phyloP scores from a whole-genome alignment of 1,139 yeast species.

The Lodderomyces beijingensis region DNA sequence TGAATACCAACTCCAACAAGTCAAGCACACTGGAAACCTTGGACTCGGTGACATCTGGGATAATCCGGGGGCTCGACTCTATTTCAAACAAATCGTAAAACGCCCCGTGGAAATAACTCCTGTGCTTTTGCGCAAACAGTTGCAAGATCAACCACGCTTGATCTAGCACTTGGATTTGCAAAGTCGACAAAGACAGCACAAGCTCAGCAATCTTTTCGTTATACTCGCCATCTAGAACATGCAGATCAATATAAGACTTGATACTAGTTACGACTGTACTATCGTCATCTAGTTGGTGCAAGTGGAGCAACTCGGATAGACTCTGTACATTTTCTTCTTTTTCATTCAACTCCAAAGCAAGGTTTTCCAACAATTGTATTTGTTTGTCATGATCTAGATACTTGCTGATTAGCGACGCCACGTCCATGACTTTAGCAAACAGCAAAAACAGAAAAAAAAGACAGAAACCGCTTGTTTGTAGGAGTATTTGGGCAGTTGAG shows the following conservation, averaged over 20 bases:
- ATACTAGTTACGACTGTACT: not conserved
- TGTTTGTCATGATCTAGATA: constrained; percentile 25
- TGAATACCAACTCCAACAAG: constrained; percentile 17
- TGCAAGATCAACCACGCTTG: constrained; percentile 11
- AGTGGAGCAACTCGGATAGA: constrained; percentile 33
- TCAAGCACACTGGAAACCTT: constrained; percentile 9
- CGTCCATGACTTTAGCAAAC: constrained; percentile 10
- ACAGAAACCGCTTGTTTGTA: no score
- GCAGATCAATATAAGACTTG: not conserved
- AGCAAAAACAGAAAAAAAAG: no score
- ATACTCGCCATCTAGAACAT: constrained; percentile 6
- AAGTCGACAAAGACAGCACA: constrained; percentile 17
- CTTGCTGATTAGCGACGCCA: constrained; percentile 25
- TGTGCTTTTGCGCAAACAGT: constrained; percentile 8
- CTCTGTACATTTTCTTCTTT: constrained; percentile 19
- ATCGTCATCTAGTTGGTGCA: constrained; percentile 17
- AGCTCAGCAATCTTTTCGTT: constrained; percentile 15
- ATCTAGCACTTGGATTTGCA: constrained; percentile 17
- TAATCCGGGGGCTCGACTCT: no score
- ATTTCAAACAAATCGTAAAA: constrained; percentile 4
- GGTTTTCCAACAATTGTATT: constrained; percentile 20
- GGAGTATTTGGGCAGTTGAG: no score
- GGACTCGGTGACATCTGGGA: constrained; percentile 3
- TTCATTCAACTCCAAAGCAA: constrained; percentile 17
- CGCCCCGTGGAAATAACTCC: constrained; percentile 7